phyloP scores from a whole-genome alignment of 306 rosid species.

The Prinsepia uniflora region DNA sequence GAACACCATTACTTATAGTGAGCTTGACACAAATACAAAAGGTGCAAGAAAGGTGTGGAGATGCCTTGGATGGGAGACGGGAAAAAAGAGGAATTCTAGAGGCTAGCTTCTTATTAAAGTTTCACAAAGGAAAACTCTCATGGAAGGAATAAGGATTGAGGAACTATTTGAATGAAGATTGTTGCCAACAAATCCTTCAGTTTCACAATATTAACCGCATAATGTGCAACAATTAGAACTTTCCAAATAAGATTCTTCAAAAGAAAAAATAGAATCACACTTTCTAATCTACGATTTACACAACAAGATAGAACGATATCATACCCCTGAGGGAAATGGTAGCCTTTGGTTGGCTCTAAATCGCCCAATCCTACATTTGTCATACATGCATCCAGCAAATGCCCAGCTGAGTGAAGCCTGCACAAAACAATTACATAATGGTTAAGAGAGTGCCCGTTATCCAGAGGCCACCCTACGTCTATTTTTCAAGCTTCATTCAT shows the following conservation, averaged over 20 bases:
- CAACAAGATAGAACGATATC: not conserved
- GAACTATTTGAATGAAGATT: not conserved
- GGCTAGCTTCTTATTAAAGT: not conserved
- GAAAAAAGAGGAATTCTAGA: not conserved
- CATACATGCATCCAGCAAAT: conserved; percentile 64
- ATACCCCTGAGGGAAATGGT: conserved; percentile 84
- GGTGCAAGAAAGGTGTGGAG: not conserved
- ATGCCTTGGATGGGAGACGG: not conserved
- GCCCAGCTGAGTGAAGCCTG: conserved; percentile 78
- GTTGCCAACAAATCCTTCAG: not conserved
- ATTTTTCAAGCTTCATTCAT: too few species aligned
- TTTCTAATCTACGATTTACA: not conserved
- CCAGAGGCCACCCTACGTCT: too few species aligned
- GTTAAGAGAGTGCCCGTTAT: too few species aligned
- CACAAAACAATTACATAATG: conserved; percentile 1
- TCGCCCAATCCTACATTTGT: conserved; percentile 53
- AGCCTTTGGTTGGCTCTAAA: conserved; percentile 63
- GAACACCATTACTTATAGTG: not conserved
- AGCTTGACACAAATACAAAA: not conserved
- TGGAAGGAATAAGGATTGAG: not conserved
- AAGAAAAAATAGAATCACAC: not conserved
- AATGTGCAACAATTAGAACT: not conserved
- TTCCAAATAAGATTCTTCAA: not conserved
- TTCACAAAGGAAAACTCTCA: not conserved
- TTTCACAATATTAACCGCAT: not conserved